Evolutionary conservation across 2,329 filamentous ascomycete species (phyloP).

Genomic region (Ophiostoma angusticollis): DNA sequence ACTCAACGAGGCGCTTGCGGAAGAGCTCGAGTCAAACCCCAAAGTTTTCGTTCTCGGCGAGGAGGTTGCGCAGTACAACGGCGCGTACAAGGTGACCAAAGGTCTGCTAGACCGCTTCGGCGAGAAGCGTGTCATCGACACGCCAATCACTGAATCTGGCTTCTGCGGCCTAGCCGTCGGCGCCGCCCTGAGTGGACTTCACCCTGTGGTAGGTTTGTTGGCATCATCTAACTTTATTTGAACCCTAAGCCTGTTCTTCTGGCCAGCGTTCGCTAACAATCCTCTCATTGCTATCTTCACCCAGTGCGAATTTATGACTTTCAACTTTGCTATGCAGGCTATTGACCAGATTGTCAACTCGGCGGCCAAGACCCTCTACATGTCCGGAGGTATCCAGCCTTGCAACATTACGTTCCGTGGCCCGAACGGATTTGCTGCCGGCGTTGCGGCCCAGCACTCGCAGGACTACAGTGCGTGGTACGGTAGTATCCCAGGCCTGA

Average conservation of each 20-base stretch:
- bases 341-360: slow-evolving; percentile 99
- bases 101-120: slow-evolving; percentile 94
- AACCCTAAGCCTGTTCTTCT: too few relatives aligned
- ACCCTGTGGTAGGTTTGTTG: slow-evolving; percentile 77
- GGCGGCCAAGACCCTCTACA: slow-evolving; percentile 97
- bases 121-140: slow-evolving; percentile 94
- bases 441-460: slow-evolving; percentile 95
- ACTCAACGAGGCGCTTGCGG: slow-evolving; percentile 91
- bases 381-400: slow-evolving; percentile 98
- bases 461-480: slow-evolving; percentile 99
- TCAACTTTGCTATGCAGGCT: slow-evolving; percentile 99
- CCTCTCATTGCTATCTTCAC: not conserved
- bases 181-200: slow-evolving; percentile 84
- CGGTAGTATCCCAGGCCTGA: slow-evolving; percentile 91
- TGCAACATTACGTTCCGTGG: slow-evolving; percentile 99
- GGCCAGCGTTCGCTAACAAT: too few relatives aligned
- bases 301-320: slow-evolving; percentile 99
- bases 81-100: slow-evolving; percentile 99
- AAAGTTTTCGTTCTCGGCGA: slow-evolving; percentile 96
- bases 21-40: slow-evolving; percentile 87
- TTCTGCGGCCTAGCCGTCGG: slow-evolving; percentile 90
- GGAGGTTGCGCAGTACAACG: slow-evolving; percentile 99
- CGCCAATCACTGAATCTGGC: slow-evolving; percentile 93
- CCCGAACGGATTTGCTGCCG: slow-evolving; percentile 92
- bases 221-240: too few relatives aligned